Evolutionary conservation across 768 basidiomycete genomes (phyloP), one percentile per base, ranked within the genome.

Genomic region (Boletus eberwhitei): DNA sequence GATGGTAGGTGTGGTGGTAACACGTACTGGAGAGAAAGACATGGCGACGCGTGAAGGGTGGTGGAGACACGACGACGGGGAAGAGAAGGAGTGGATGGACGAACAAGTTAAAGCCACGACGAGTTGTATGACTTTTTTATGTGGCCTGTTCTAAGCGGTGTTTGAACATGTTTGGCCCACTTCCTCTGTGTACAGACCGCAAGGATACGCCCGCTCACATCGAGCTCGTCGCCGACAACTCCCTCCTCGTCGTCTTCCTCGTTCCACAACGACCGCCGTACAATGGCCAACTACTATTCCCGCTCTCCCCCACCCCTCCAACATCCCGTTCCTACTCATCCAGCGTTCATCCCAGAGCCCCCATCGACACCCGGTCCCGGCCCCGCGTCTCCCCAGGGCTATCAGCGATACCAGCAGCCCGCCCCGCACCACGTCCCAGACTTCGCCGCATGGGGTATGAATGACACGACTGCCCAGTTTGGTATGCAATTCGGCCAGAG

Each of bases 401-500:
- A 75, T 50, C 74, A 69, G 32, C 67, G 64, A 39, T 73, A 69
- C 51, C 68, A 64, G 29, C 72, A 64, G 67, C 75, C 53, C 71
- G 72, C 36, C 67, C 71, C 53, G 64, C 72, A 32, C 74, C 70
- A 32, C 68, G 60, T 68, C 14, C 69, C 76, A 9, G 75, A 71
- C 34, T 88, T 87, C 60, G 78, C 78, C 11, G 85, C 86, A 14
- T 91, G 88, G 88, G 89, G 90, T 0, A 79, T 98, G 72, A 88
- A 97, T 70, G 91, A 91, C 64, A 85, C 93, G 11, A 98, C 97
- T 2, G 91, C 97, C 1, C 89, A 95, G 70, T 87, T 99, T 67
- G 93, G 96, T 21, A 91, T 98, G 83, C 96, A 98, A 70, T 83
- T 98, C 31, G 95, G 96, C 4, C 85, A 86, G 59, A 90, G 83